Base-by-base conservation (phyloP, 2,329 filamentous ascomycete species). In the Phialemonium atrogriseum region DNA sequence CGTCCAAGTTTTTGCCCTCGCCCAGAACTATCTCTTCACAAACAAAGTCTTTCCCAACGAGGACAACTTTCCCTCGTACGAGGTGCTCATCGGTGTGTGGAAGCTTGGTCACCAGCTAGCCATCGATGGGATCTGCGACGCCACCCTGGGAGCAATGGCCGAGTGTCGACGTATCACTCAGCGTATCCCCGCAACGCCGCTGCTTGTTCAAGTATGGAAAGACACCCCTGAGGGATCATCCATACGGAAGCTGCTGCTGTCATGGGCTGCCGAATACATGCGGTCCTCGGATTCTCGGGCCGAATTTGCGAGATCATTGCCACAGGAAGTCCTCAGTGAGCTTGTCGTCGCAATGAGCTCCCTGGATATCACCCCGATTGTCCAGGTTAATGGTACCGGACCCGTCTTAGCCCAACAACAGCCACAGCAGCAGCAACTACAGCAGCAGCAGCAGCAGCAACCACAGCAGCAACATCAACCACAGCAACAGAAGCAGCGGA, bases 261-360 rank as follows among this genome's bases (percentile, higher is more conserved):
- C 61, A 9, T 80, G 75, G 75, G 70, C 73, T 2, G 73, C 72
- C 16, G 74, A 79, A 50, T 78, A 78, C 43, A 74, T 78, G 56
- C 58, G 70, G 24, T 68, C 68, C 1, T 74, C 71, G 4, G 65
- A 73, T 14, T 60, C 63, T 2, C 62, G 71, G 12, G 60, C 66
- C 7, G 69, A 73, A 37, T 78, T 78, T 44, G 74, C 70, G 25
- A 70, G 69, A 43, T 72, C 71, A 0, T 60, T 80, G 4, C 74
- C 75, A 0, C 69, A 78, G 39, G 71, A 77, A 42, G 70, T 80
- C 2, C 55, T 79, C 6, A 75, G 70, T 39, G 74, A 78, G 49
- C 61, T 80, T 5, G 73, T 80, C 0, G 64, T 79, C 3, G 59
- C 68, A 10, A 77, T 79, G 72, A 75, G 70, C 48, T 66, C 69